Conservation (phyloP, 345 rosid genomes). For the Odontarrhena argentea region DNA sequence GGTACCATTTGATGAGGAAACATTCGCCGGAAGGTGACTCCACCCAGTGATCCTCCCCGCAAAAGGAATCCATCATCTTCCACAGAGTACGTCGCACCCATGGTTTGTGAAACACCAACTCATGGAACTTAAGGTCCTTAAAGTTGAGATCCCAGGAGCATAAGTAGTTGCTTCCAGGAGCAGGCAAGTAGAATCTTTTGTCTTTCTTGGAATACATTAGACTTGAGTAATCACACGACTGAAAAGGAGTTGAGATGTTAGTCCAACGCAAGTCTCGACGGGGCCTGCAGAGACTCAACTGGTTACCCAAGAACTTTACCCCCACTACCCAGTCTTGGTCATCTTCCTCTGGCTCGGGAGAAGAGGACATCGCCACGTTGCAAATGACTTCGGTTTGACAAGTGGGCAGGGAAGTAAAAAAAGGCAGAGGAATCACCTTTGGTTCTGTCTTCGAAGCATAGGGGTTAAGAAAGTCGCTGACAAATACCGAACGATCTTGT, state of each 20-base stretch:
- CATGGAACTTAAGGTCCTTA: background rate
- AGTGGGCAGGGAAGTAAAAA: no score
- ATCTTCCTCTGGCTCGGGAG: no score
- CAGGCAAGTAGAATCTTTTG: background rate
- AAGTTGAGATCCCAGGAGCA: background rate
- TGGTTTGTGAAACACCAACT: background rate
- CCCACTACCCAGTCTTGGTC: no score
- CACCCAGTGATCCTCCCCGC: background rate
- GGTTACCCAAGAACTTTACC: background rate
- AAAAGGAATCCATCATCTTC: background rate
- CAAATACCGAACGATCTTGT: no score
- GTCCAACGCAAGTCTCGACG: background rate
- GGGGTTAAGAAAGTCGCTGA: no score
- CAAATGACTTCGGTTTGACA: no score
- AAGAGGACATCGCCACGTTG: no score
- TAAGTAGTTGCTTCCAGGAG: background rate
- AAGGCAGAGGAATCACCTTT: no score
- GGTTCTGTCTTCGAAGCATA: no score
- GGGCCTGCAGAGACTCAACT: background rate
- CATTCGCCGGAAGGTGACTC: background rate
- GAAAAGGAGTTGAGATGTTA: background rate
- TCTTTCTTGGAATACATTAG: background rate
- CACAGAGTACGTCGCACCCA: background rate
- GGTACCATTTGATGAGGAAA: background rate
- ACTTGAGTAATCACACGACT: background rate